A percentile compares a stretch with the other conserved stretches of the same genome.
phyloP scores from a whole-genome alignment of 345 rosid genomes.

The Leavenworthia alabamica region DNA sequence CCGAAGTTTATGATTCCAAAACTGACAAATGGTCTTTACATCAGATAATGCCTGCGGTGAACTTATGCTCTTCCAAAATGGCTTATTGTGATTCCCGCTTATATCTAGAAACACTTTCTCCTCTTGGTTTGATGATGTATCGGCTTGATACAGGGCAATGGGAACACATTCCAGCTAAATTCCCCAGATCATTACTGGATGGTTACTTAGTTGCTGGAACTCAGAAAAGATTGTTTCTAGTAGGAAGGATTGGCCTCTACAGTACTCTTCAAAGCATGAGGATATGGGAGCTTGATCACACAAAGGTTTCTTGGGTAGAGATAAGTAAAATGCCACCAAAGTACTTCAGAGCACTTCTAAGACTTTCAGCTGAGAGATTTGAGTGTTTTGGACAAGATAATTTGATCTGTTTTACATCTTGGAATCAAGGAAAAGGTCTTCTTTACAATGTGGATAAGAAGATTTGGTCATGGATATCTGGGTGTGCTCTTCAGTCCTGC shows the following conservation, averaged over 20 bases:
- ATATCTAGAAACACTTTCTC: slow-evolving; percentile 90
- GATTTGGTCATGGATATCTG: slow-evolving; percentile 93
- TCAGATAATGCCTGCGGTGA: slow-evolving; percentile 92
- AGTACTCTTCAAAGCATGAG: slow-evolving; percentile 96
- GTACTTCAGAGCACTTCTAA: slow-evolving; percentile 75
- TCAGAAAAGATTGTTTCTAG: slow-evolving; percentile 79
- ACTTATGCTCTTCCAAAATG: slow-evolving; percentile 91
- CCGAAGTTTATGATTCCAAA: slow-evolving; percentile 87
- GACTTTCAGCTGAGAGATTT: slow-evolving; percentile 92
- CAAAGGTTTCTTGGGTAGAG: slow-evolving; percentile 77
- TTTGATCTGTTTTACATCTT: slow-evolving; percentile 88
- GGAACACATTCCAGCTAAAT: slow-evolving; percentile 94
- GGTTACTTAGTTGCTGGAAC: slow-evolving; percentile 96
- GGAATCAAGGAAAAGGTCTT: slow-evolving; percentile 96
- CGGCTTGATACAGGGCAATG: slow-evolving; percentile 67
- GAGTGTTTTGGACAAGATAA: slow-evolving; percentile 98
- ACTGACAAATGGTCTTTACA: slow-evolving; percentile 68
- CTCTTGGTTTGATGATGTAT: slow-evolving; percentile 94
- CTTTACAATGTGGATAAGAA: slow-evolving; percentile 85
- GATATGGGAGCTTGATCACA: slow-evolving; percentile 92
- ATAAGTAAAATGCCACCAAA: slow-evolving; percentile 91
- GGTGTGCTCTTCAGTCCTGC: slow-evolving; percentile 93
- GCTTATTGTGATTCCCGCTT: slow-evolving; percentile 86
- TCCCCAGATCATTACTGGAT: slow-evolving; percentile 84
- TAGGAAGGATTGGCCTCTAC: slow-evolving; percentile 89